A percentile compares a stretch with the other conserved stretches of the same genome.
Evolutionary conservation across 2,329 filamentous ascomycete genomes (phyloP).

Genomic region (Colletotrichum melonis): DNA sequence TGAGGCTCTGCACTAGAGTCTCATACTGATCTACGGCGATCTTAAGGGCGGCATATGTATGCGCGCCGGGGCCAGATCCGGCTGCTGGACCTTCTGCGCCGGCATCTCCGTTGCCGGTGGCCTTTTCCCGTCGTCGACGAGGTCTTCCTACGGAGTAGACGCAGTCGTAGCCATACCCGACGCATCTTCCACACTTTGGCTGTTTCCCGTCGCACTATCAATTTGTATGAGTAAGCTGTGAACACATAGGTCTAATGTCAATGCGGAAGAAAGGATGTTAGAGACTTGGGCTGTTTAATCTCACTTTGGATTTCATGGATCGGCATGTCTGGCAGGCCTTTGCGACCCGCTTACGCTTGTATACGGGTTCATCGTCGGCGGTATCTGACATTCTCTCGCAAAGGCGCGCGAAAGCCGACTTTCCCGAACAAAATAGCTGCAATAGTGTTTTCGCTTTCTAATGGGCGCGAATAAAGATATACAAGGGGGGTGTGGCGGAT

Average conservation of each 20-base stretch:
- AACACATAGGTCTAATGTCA: background rate
- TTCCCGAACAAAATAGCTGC: background rate
- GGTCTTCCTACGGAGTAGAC: constrained; percentile 23
- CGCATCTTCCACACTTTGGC: constrained; percentile 40
- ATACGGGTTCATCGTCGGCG: background rate
- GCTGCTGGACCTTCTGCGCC: no score
- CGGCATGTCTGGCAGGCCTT: constrained; percentile 42
- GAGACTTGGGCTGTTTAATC: background rate
- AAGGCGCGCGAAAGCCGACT: background rate
- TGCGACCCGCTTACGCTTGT: constrained; percentile 38
- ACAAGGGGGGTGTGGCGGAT: background rate
- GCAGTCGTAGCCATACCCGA: constrained; percentile 40
- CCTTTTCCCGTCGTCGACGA: background rate
- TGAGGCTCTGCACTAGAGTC: background rate
- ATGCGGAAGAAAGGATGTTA: background rate
- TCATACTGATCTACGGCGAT: background rate
- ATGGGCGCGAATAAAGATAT: background rate
- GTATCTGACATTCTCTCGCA: background rate
- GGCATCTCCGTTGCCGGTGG: background rate
- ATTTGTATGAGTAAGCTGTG: background rate
- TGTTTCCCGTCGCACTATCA: constrained; percentile 36
- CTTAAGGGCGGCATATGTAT: background rate
- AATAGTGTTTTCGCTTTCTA: background rate
- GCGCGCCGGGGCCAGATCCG: no score
- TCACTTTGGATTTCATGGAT: constrained; percentile 41